Evolutionary conservation across 176 grass and related monocot genomes (phyloP).

Genomic region (Aegilops tauschii): DNA sequence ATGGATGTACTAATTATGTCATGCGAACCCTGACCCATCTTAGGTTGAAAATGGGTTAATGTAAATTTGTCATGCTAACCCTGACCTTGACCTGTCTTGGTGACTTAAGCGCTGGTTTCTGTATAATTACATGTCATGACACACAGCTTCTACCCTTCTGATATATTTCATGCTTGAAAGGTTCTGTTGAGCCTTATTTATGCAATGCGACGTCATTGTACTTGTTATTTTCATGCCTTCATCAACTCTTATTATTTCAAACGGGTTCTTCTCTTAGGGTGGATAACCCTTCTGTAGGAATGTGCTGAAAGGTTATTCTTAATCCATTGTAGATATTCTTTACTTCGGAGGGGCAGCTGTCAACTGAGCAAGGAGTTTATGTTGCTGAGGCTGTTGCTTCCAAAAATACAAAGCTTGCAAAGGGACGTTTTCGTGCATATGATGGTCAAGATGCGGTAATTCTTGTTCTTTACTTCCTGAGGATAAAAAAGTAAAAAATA

Average conservation of each 20-base stretch:
- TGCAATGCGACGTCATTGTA: neutral
- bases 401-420: conserved; percentile 84
- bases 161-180: conserved; percentile 17
- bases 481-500: neutral
- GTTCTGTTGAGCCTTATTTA: neutral
- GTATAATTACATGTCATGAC: neutral
- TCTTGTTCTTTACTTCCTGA: conserved; percentile 12
- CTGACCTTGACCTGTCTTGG: neutral
- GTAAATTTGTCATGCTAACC: neutral
- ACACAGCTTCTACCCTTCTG: neutral
- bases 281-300: neutral
- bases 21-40: neutral
- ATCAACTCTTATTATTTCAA: conserved; percentile 2
- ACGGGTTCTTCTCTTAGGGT: neutral
- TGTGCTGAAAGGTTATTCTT: conserved; percentile 27
- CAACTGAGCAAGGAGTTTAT: conserved; percentile 88
- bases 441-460: conserved; percentile 73
- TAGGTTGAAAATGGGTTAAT: neutral
- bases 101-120: neutral
- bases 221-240: conserved; percentile 27
- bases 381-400: conserved; percentile 71
- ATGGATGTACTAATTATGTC: neutral
- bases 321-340: conserved; percentile 68
- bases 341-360: conserved; percentile 83
- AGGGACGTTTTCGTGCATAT: conserved; percentile 88